phyloP scores from a whole-genome alignment of 2,329 filamentous ascomycete species.

The Botrytis deweyae region DNA sequence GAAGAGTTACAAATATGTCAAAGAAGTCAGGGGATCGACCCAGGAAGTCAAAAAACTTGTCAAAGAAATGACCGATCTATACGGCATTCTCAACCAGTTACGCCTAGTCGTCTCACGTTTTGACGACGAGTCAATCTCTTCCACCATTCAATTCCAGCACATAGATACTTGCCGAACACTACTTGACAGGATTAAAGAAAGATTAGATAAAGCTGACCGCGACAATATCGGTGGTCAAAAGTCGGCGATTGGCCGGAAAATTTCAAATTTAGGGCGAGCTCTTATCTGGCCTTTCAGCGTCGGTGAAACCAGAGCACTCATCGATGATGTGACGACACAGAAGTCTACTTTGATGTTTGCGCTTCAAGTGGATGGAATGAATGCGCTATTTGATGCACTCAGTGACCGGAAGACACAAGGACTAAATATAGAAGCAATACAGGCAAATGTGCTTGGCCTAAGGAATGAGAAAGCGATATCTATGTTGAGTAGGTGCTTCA shows the following conservation, averaged over 20 bases:
- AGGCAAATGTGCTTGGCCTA: neutral
- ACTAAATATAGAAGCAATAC: neutral
- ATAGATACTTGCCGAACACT: neutral
- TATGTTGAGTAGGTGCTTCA: neutral
- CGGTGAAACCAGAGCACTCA: conserved; percentile 1
- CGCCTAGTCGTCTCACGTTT: neutral
- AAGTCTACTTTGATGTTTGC: conserved; percentile 13
- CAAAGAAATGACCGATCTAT: neutral
- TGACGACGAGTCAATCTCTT: neutral
- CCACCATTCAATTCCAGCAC: neutral
- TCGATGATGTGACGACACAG: neutral
- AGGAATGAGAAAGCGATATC: neutral
- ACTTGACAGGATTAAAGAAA: neutral
- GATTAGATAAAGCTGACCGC: neutral
- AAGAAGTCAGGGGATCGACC: neutral
- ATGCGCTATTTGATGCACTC: conserved; percentile 8
- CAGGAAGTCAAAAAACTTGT: conserved; percentile 19
- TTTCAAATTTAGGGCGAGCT: conserved; percentile 2
- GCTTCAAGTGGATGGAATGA: conserved; percentile 1
- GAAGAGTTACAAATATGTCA: conserved; percentile 20
- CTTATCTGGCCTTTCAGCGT: conserved; percentile 15
- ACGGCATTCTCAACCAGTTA: neutral
- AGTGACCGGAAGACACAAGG: neutral
- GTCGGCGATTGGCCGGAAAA: neutral
- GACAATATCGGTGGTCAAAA: neutral